phyloP scores from a whole-genome alignment of 768 basidiomycete species.

The Macrocybe gigantea region DNA sequence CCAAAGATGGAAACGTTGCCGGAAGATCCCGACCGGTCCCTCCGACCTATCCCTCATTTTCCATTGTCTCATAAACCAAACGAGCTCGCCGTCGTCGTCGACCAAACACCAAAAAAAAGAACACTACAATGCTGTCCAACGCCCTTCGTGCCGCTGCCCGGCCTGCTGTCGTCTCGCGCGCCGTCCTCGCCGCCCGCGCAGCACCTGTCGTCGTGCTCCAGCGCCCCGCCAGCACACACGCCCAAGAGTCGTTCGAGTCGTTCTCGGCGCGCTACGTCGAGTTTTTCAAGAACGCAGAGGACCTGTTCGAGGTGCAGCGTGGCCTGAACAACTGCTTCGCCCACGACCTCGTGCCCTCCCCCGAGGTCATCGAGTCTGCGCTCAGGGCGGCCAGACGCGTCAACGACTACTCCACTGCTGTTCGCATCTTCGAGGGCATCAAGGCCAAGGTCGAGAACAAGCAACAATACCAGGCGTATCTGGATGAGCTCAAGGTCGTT shows the following conservation, averaged over 20 bases:
- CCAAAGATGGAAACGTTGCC: constrained; percentile 7
- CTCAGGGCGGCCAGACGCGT: constrained; percentile 84
- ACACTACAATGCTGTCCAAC: constrained; percentile 53
- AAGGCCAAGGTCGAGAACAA: constrained; percentile 98
- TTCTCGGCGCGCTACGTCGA: constrained; percentile 91
- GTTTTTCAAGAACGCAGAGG: constrained; percentile 91
- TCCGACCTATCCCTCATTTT: constrained; percentile 20
- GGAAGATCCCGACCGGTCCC: constrained; percentile 16
- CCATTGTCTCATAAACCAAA: constrained; percentile 1
- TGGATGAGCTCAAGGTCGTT: constrained; percentile 84
- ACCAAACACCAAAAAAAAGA: constrained; percentile 25
- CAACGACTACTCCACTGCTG: constrained; percentile 96
- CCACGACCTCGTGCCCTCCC: constrained; percentile 90
- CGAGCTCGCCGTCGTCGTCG: background rate
- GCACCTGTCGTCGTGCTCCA: constrained; percentile 30
- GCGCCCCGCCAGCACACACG: constrained; percentile 54
- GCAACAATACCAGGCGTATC: constrained; percentile 88
- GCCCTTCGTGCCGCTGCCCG: constrained; percentile 56
- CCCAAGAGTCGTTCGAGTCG: constrained; percentile 88
- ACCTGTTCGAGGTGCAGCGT: constrained; percentile 98
- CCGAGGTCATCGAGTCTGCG: constrained; percentile 81
- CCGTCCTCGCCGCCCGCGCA: constrained; percentile 27
- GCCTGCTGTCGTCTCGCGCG: constrained; percentile 27
- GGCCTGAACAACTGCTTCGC: constrained; percentile 99
- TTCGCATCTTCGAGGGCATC: constrained; percentile 93